Percentiles rank a stretch among this genome's conserved stretches.
Conservation (phyloP, 192 early-diverging fungal genomes). For the Backusella liffmaniae region DNA sequence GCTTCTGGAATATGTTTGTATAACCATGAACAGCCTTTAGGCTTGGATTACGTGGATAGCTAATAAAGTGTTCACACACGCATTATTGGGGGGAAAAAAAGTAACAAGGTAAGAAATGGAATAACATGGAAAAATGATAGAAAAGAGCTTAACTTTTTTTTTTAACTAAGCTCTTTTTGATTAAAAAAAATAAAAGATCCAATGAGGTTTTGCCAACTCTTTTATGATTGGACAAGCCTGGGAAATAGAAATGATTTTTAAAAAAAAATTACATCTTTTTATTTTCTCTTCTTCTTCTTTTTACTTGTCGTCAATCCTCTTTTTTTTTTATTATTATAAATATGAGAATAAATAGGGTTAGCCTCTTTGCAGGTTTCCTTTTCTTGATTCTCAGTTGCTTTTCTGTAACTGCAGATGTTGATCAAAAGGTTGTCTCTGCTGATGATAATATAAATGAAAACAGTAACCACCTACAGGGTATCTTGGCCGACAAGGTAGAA, state of each 20-base stretch:
- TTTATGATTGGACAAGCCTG: conserved; percentile 4
- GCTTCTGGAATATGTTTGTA: not conserved
- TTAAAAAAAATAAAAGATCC: conserved; percentile 7
- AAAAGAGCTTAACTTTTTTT: not conserved
- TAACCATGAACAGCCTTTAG: too few species aligned
- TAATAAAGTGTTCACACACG: not conserved
- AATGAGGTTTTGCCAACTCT: conserved; percentile 17
- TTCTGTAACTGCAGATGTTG: not conserved
- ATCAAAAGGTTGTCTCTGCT: not conserved
- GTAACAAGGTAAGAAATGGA: not conserved
- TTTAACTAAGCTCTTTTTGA: not conserved
- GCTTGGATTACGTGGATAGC: not conserved
- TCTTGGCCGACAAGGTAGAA: conserved; percentile 14
- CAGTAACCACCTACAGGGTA: not conserved
- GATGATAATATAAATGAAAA: conserved; percentile 1
- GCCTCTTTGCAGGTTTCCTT: not conserved
- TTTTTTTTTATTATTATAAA: not conserved
- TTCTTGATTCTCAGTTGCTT: not conserved
- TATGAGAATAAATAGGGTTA: conserved; percentile 11
- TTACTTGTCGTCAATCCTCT: not conserved
- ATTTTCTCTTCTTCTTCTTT: conserved; percentile 6
- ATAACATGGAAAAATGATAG: not conserved
- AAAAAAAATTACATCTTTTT: not conserved
- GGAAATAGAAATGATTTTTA: not conserved
- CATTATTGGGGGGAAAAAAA: not conserved